A percentile compares a stretch with the other conserved stretches of the same genome.
Conservation (phyloP, 805 yeast species). For the Ogataea methanolica region DNA sequence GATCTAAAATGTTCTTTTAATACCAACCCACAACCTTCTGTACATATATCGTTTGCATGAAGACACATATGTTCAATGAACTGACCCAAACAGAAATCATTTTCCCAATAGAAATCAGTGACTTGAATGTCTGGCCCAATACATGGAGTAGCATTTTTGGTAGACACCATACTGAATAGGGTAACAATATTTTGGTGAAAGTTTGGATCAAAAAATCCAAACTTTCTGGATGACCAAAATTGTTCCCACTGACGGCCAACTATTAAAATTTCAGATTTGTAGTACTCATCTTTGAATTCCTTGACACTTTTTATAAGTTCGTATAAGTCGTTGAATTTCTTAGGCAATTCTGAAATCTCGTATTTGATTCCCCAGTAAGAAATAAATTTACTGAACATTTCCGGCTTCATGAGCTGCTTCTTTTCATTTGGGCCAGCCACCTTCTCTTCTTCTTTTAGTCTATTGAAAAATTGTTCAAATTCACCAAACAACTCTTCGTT, state of each 20-base stretch:
- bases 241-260: slow-evolving; percentile 66
- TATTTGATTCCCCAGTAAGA: slow-evolving; percentile 15
- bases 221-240: slow-evolving; percentile 37
- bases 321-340: slow-evolving; percentile 31
- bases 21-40: slow-evolving; percentile 75
- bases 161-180: slow-evolving; percentile 76
- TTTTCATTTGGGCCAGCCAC: not conserved
- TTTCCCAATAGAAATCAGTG: slow-evolving; percentile 86
- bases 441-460: slow-evolving; percentile 17
- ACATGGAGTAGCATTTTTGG: slow-evolving; percentile 86
- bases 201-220: slow-evolving; percentile 58
- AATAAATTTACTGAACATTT: slow-evolving; percentile 13
- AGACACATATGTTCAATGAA: slow-evolving; percentile 75
- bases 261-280: slow-evolving; percentile 27
- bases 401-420: slow-evolving; percentile 17
- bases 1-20: slow-evolving; percentile 74
- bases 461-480: slow-evolving; percentile 16
- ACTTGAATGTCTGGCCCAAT: slow-evolving; percentile 82
- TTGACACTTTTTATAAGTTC: slow-evolving; percentile 33
- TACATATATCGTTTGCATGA: slow-evolving; percentile 63
- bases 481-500: slow-evolving; percentile 26
- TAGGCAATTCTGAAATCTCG: slow-evolving; percentile 30
- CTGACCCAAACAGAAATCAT: slow-evolving; percentile 85
- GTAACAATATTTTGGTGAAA: slow-evolving; percentile 77
- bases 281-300: slow-evolving; percentile 23